Evolutionary conservation across 306 rosid genomes (phyloP).

Genomic region (Betula pendula): DNA sequence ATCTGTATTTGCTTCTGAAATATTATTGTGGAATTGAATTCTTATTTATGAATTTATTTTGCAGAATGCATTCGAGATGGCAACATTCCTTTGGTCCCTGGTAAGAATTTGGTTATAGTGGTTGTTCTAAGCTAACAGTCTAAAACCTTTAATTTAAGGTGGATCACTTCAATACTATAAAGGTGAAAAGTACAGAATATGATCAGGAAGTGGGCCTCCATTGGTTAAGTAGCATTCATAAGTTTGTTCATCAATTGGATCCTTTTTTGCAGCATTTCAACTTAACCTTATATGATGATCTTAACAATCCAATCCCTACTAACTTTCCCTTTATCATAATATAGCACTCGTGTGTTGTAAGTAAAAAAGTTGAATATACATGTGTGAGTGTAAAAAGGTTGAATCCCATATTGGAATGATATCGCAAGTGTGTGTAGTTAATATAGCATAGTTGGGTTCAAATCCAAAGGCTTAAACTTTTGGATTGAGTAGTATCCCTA

Average conservation of each 20-base stretch:
- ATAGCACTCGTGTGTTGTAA: no score
- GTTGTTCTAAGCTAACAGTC: neutral
- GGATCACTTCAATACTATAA: neutral
- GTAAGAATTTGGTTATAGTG: slow-evolving; percentile 48
- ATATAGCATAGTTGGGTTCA: no score
- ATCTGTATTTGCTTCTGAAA: slow-evolving; percentile 10
- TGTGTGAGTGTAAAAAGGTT: no score
- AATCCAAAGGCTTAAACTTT: no score
- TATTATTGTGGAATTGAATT: neutral
- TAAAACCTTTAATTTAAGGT: neutral
- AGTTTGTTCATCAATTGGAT: neutral
- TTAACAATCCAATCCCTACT: neutral
- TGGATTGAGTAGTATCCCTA: no score
- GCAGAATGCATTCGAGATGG: slow-evolving; percentile 98
- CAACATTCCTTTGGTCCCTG: slow-evolving; percentile 88
- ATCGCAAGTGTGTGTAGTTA: no score
- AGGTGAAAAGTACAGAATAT: neutral
- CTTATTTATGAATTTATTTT: slow-evolving; percentile 21
- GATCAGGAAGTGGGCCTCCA: neutral
- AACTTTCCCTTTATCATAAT: neutral
- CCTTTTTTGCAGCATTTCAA: neutral
- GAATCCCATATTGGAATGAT: no score
- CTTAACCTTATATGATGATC: neutral
- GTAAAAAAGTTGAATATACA: neutral
- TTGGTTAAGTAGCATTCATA: neutral